Percentiles rank a stretch among this genome's conserved stretches.
Evolutionary conservation across 2,329 filamentous ascomycete genomes (phyloP).

Genomic region (Aspergillus pseudonomiae): DNA sequence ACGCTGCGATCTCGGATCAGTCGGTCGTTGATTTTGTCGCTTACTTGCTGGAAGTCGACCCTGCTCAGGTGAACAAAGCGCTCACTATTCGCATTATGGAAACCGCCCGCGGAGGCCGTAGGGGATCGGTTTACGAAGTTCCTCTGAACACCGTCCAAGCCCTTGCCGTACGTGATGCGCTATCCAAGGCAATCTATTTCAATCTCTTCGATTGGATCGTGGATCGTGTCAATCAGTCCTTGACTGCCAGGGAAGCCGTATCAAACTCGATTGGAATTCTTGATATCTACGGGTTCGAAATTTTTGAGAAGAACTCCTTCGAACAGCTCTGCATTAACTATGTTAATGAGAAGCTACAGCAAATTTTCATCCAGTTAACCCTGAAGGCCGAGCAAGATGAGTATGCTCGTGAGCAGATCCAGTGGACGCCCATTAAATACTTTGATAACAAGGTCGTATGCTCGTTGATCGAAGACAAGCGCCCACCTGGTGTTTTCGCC

Average conservation of each 20-base stretch:
- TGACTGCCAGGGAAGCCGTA: constrained; percentile 75
- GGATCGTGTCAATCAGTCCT: constrained; percentile 82
- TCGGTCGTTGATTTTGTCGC: constrained; percentile 94
- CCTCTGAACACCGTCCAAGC: constrained; percentile 89
- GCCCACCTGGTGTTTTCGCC: constrained; percentile 90
- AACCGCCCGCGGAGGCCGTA: constrained; percentile 65
- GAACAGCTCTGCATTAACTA: constrained; percentile 99
- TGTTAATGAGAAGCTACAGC: constrained; percentile 98
- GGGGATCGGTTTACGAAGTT: constrained; percentile 70
- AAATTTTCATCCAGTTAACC: constrained; percentile 98
- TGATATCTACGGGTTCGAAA: constrained; percentile 99
- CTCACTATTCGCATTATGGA: constrained; percentile 87
- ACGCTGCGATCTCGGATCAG: constrained; percentile 82
- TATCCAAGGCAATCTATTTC: constrained; percentile 94
- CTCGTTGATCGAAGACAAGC: constrained; percentile 88
- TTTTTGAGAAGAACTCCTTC: constrained; percentile 98
- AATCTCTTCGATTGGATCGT: constrained; percentile 99
- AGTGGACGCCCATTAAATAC: constrained; percentile 99
- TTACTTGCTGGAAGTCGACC: constrained; percentile 86
- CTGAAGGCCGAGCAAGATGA: constrained; percentile 97
- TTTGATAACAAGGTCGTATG: constrained; percentile 99
- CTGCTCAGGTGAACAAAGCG: constrained; percentile 77
- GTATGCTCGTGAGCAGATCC: constrained; percentile 92
- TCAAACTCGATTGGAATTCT: constrained; percentile 91
- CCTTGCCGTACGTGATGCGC: constrained; percentile 80